Base-by-base conservation (phyloP, 352 stramenopile genomes). In the Globisporangium barbulae region DNA sequence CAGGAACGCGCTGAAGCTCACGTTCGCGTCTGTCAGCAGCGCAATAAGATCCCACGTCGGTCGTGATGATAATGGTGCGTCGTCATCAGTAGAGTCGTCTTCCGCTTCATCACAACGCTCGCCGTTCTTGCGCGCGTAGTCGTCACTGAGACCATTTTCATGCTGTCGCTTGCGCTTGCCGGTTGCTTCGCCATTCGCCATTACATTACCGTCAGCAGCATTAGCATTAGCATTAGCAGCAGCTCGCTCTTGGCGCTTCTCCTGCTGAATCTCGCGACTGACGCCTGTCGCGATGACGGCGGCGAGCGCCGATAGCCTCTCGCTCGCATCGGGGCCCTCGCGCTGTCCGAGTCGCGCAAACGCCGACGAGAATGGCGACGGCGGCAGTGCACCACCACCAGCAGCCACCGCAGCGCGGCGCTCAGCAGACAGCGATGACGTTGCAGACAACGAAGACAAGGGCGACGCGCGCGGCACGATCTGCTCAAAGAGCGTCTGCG, bases 1-100 rank as follows among this genome's bases (percentile, higher is more conserved):
- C 45, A 96, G 59, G 56, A 96, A 93, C 47, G 74, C 71, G 31
- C 73, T 73, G 28, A 94, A 65, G 33, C 71, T 75, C 49, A 94
- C 81, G 39, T 85, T 73, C 8, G 78, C 72, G 30, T 89, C 75
- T 1, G 66, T 67, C 57, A 89, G 59, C 30, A 83, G 56, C 52
- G 79, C 47, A 25, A 82, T 65, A 5, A 88, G 54, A 53, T 83
- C 48, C 64, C 64, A 70, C 21, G 63, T 70, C 31, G 53, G 22
- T 25, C 22, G 12, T 19, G 35, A 19, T 12, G 53, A 22, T 42
- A 42, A 35, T 41, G 25, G 22, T 5, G n/a, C 22, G 39, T 61
- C n/a, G 35, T 42, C 41, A n/a, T 41, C 31, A 3, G 5, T 30
- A 13, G 19, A 17, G 19, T 37, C 19, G 6, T 30, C 45, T 56